These are phyloP conservation scores for Pythium phragmitis DNA, from an alignment of 352 stramenopile species.

Conservation along the genomic window DNA sequence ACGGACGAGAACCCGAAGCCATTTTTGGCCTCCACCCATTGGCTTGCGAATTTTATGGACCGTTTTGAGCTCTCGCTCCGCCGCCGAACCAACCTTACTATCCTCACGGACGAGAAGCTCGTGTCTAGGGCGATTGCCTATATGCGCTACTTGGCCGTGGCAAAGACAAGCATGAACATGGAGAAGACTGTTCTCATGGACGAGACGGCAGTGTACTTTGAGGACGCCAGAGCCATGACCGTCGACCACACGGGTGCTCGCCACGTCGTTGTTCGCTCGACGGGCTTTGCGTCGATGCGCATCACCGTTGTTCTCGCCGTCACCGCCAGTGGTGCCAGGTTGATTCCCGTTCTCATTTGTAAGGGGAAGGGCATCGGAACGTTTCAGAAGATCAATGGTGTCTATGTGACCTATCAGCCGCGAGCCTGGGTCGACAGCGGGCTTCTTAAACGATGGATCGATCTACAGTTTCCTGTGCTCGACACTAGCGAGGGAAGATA, in stretches of 20 bases:
- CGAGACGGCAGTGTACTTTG: neutral
- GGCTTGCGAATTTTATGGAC: constrained; percentile 1
- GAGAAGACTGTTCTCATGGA: constrained; percentile 1
- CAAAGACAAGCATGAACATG: neutral
- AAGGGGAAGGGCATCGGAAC: neutral
- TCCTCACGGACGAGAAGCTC: neutral
- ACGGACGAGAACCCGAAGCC: too few relatives aligned
- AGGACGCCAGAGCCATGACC: neutral
- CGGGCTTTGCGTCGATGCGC: neutral
- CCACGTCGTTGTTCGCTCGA: neutral
- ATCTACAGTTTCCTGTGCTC: too few relatives aligned
- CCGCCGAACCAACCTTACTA: neutral
- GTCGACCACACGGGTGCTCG: neutral
- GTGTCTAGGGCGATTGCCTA: neutral
- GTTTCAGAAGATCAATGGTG: neutral
- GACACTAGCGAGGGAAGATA: too few relatives aligned
- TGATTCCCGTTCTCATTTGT: neutral
- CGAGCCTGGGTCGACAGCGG: neutral
- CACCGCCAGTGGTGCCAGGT: neutral
- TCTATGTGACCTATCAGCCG: neutral
- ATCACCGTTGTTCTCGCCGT: neutral
- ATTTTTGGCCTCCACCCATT: neutral
- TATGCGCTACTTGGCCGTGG: neutral
- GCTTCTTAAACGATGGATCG: too few relatives aligned
- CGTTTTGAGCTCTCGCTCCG: neutral